Conservation (phyloP, 2,329 filamentous ascomycete species). For the Aphanoascus verrucosus region DNA sequence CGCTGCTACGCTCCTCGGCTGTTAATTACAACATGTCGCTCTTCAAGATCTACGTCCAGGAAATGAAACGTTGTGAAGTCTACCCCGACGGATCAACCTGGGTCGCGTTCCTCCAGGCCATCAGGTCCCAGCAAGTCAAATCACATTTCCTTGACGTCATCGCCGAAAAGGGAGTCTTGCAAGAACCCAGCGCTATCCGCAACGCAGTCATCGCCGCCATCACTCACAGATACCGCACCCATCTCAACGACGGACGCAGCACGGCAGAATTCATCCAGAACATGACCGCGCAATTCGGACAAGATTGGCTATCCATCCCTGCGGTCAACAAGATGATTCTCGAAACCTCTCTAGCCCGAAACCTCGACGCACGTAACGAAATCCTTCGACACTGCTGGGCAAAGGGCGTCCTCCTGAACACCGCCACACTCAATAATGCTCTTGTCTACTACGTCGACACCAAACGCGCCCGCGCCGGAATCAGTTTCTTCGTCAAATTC, state of each 20-base stretch:
- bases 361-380: constrained; percentile 22
- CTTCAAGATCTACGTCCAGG: constrained; percentile 30
- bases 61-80: constrained; percentile 32
- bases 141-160: constrained; percentile 5
- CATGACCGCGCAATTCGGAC: constrained; percentile 29
- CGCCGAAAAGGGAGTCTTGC: neutral
- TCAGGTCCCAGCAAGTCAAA: neutral
- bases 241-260: constrained; percentile 26
- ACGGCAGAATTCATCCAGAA: constrained; percentile 29
- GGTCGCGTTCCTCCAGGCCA: constrained; percentile 30
- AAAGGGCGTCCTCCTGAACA: constrained; percentile 22
- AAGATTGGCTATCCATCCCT: constrained; percentile 29
- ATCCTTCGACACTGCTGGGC: constrained; percentile 26
- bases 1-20: constrained; percentile 33
- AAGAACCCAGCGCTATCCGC: neutral
- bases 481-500: constrained; percentile 17
- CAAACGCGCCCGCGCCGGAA: constrained; percentile 15
- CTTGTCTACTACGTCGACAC: constrained; percentile 22
- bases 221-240: constrained; percentile 24
- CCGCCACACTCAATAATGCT: constrained; percentile 23
- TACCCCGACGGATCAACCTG: constrained; percentile 35
- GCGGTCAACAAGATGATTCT: constrained; percentile 32
- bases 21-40: constrained; percentile 28
- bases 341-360: constrained; percentile 21
- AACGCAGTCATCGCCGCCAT: constrained; percentile 21